These are phyloP conservation scores for Bremia lactucae DNA, from an alignment of 352 stramenopile species.

Conservation along the genomic window DNA sequence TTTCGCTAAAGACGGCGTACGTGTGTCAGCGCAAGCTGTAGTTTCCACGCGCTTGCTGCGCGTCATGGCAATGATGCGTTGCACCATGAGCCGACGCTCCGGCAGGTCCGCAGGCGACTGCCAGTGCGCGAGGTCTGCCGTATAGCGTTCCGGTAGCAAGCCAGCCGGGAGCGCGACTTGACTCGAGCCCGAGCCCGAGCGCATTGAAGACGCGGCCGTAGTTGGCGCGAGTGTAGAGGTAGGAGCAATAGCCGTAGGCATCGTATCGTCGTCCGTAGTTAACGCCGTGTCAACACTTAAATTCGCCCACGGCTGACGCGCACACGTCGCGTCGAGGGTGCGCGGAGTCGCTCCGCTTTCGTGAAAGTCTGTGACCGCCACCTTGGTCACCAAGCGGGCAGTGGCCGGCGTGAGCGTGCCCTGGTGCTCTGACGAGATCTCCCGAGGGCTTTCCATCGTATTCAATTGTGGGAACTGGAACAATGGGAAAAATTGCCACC, in stretches of 20 bases:
- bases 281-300: slow-evolving; percentile 54
- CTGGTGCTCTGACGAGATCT: slow-evolving; percentile 64
- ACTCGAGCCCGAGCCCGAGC: slow-evolving; percentile 31
- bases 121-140: slow-evolving; percentile 67
- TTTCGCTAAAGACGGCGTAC: slow-evolving; percentile 74
- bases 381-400: slow-evolving; percentile 40
- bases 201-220: slow-evolving; percentile 29
- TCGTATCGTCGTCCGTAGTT: slow-evolving; percentile 5
- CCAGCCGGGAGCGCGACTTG: slow-evolving; percentile 36
- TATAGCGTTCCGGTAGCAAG: slow-evolving; percentile 66
- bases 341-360: slow-evolving; percentile 40
- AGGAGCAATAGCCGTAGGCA: neutral
- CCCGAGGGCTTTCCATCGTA: slow-evolving; percentile 34
- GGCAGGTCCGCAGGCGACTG: slow-evolving; percentile 74
- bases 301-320: slow-evolving; percentile 57
- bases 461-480: slow-evolving; percentile 3
- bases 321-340: slow-evolving; percentile 30
- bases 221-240: slow-evolving; percentile 10
- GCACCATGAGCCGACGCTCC: slow-evolving; percentile 72
- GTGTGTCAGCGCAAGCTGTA: slow-evolving; percentile 27
- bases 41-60: slow-evolving; percentile 42
- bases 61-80: slow-evolving; percentile 83
- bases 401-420: slow-evolving; percentile 57
- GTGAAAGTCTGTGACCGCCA: slow-evolving; percentile 16
- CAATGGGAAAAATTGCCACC: neutral